Base-by-base conservation (phyloP, 306 rosid species). In the Castanopsis chinensis region DNA sequence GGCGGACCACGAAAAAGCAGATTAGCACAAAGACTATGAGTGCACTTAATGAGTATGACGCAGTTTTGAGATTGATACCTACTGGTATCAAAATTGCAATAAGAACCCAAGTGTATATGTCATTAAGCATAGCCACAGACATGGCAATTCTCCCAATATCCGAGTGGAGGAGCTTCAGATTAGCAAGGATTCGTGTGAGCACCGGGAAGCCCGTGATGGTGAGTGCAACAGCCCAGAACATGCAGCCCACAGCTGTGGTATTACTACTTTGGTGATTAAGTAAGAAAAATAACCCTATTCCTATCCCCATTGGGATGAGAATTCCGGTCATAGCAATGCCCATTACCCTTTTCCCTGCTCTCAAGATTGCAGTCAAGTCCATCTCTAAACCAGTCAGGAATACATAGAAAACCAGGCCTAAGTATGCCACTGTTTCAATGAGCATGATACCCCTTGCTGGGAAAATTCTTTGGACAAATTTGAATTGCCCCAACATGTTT, bases 131-230 rank as follows among this genome's bases (percentile, higher is more conserved):
- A 19, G 84, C 86, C 1, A 86, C 45, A 0, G 82, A 76, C 63
- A 85, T 51, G n/a, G 91, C 83, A 0, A 23, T 28, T 60, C 82
- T 73, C 5, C 91, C 91, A 17, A 88, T 80, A 64, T 73, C 78
- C 0, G 89, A 85, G 6, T 83, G 75, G n/a, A 76, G 81, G 63
- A 88, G 88, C 74, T 83, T 85, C 52, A 88, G 87, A 41, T 77
- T 79, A 5, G 85, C 57, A n/a, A 88, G 86, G 35, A 81, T 73
- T 30, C 75, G 79, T 27, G 81, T 87, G 4, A 85, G 33, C 15
- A 81, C 80, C 0, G 91, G 91, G 75, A 88, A 88, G 65, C 87
- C 85, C 0, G 91, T 88, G 54, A 85, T 60, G 0, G 83, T 69
- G 55, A 88, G 79, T 28, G 83, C 78, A 15, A 81, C 9, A 19